Base-by-base conservation (phyloP, 352 stramenopile species). In the Pythium chondricola region DNA sequence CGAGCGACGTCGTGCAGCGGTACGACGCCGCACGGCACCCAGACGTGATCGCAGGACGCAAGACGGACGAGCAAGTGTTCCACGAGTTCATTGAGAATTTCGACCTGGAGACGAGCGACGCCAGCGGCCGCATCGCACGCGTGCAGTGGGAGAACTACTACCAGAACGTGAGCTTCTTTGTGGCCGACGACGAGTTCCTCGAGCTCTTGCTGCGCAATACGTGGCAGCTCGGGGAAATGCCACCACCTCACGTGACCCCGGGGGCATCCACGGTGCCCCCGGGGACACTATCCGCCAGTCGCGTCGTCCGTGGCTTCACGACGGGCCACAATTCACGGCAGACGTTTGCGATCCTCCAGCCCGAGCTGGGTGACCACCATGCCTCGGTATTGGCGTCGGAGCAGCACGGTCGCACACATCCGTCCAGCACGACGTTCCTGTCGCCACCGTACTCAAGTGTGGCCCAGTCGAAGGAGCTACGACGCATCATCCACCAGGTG, bases 171-270 rank as follows among this genome's bases (percentile, higher is more conserved):
- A 86, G 77, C 47, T 89, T 88, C 33, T 83, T 84, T 37, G 80
- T 96, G 39, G 59, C 66, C 6, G 74, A 90, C 67, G 88, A 96
- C 61, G 83, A 96, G 30, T 89, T 96, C 44, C 96, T 96, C 48
- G 82, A 95, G 53, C 67, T 93, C 24, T 82, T 96, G 54, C 63
- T 96, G 29, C 78, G 83, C 50, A 96, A 96, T 52, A 84, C 83
- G 10, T 97, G 88, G 74, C 71, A 79, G 36, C 65, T 86, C 39
- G 6, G 41, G 9, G 6, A 16, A 1, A 14, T 51, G 13, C 52
- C 44, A n/a, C n/a, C n/a, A n/a, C n/a, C n/a, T n/a, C n/a, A n/a
- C n/a, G n/a, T n/a, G n/a, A n/a, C n/a, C n/a, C n/a, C n/a, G n/a
- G n/a, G n/a, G n/a, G n/a, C n/a, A n/a, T n/a, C n/a, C n/a, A n/a